Evolutionary conservation across 192 early-diverging fungal species (phyloP).

Genomic region (Borealophlyctis nickersoniae): DNA sequence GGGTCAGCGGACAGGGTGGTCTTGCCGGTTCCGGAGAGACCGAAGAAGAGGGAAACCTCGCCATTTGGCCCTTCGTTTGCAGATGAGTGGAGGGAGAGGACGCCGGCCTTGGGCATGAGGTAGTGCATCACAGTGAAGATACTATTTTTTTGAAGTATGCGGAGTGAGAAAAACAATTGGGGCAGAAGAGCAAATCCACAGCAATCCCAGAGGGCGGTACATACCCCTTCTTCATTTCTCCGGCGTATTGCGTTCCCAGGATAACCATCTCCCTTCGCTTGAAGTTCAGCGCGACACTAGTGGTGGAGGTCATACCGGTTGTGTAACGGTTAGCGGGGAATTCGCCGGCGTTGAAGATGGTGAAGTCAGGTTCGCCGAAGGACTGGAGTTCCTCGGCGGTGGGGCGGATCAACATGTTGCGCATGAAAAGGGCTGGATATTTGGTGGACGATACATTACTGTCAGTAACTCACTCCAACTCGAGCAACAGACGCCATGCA

Average conservation of each 20-base stretch:
- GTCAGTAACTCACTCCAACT: neutral
- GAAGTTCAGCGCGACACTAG: conserved; percentile 91
- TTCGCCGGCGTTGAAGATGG: conserved; percentile 91
- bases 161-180: neutral
- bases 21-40: conserved; percentile 96
- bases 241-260: conserved; percentile 95
- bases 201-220: conserved; percentile 25
- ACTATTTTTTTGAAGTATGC: conserved; percentile 4
- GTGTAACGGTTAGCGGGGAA: conserved; percentile 94
- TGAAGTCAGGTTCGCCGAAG: conserved; percentile 96
- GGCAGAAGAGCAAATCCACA: neutral
- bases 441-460: neutral
- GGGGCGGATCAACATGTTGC: conserved; percentile 98
- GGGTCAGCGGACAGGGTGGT: conserved; percentile 97
- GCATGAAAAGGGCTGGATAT: conserved; percentile 81
- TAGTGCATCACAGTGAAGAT: conserved; percentile 99
- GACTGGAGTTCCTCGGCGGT: conserved; percentile 81
- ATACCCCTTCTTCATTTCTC: conserved; percentile 99
- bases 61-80: conserved; percentile 88
- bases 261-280: conserved; percentile 95
- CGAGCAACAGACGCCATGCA: too few relatives aligned
- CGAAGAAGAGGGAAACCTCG: conserved; percentile 97
- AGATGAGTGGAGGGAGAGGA: conserved; percentile 87
- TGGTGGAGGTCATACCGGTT: conserved; percentile 92
- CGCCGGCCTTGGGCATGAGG: conserved; percentile 91